Evolutionary conservation across 1,284 basidiomycete species (phyloP), one percentile per base, ranked within the genome.

Genomic region (Cutaneotrichosporon sp.): DNA sequence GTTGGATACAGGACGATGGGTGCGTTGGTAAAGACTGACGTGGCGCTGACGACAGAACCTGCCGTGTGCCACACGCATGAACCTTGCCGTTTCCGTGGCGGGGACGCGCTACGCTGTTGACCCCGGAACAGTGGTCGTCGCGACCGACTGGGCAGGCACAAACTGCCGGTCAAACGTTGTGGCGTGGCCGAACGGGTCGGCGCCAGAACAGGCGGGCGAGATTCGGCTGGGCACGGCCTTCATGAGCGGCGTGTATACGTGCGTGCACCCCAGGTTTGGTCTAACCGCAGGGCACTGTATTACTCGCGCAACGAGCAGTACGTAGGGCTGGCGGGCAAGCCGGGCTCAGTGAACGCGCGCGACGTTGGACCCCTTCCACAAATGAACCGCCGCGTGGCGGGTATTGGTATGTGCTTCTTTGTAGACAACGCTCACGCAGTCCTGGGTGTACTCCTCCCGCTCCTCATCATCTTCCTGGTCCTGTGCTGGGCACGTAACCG

Each of bases 151-250:
- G 2, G 52, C 49, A 1, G 61, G 64, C 2, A 33, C 54, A 30
- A 56, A 64, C 2, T 75, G 73, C 55, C 72, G 69, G 67, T 52
- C 62, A 15, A 61, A 58, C n/a, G 44, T 75, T 1, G 60, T 69
- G 1, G 63, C 71, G 1, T 74, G 73, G 73, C 52, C 59, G 15
- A 63, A 64, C 23, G 65, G 60, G 0, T 69, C 67, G 48, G 17
- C 65, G 8, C 64, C 72, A 0, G 72, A 70, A 5, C 15, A 42
- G 21, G 46, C 52, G 3, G 70, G 70, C 10, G 66, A 69, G 51
- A 61, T 75, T 18, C 49, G 70, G 22, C 55, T 75, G 12, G 73
- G 73, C 8, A 66, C 68, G 2, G 65, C 71, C 0, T 75, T 75
- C 59, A 52, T 75, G 51, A 61, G 63, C 8, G 65, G 66, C 0